A percentile compares a stretch with the other conserved stretches of the same genome.
These are phyloP conservation scores for Xylaria flabelliformis DNA, from an alignment of 495 filamentous ascomycete species.

Conservation along the genomic window DNA sequence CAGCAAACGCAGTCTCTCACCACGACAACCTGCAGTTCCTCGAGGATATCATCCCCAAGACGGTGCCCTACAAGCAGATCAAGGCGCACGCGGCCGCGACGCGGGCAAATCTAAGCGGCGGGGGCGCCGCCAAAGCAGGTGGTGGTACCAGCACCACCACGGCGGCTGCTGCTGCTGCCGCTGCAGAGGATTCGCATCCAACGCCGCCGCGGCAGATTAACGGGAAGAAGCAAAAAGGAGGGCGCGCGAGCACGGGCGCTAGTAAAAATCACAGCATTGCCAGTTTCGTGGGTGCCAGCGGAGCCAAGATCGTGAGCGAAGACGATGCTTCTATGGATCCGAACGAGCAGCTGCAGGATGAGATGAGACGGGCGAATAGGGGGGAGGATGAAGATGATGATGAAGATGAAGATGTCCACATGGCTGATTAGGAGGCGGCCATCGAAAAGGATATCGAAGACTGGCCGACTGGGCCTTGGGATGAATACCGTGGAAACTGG, in stretches of 20 bases:
- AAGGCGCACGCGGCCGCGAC: constrained; percentile 62
- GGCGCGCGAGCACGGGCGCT: constrained; percentile 31
- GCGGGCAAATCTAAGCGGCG: constrained; percentile 48
- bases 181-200: constrained; percentile 1
- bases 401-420: constrained; percentile 59
- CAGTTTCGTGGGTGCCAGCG: constrained; percentile 39
- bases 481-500: background rate
- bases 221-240: constrained; percentile 38
- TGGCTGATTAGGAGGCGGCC: constrained; percentile 52
- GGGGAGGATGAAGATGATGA: constrained; percentile 38
- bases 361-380: constrained; percentile 52
- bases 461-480: background rate
- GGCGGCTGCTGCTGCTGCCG: background rate
- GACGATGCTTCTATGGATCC: constrained; percentile 43
- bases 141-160: background rate
- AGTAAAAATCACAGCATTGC: constrained; percentile 24
- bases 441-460: background rate
- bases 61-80: constrained; percentile 77
- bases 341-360: constrained; percentile 52
- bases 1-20: constrained; percentile 82
- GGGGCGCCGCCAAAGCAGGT: constrained; percentile 34
- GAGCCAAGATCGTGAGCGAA: constrained; percentile 36
- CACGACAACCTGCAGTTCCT: constrained; percentile 96
- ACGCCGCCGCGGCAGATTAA: constrained; percentile 18
- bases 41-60: constrained; percentile 86